Evolutionary conservation across 176 grass and related monocot species (phyloP), one percentile per base, ranked within the genome.

Genomic region (Juncus inflexus): DNA sequence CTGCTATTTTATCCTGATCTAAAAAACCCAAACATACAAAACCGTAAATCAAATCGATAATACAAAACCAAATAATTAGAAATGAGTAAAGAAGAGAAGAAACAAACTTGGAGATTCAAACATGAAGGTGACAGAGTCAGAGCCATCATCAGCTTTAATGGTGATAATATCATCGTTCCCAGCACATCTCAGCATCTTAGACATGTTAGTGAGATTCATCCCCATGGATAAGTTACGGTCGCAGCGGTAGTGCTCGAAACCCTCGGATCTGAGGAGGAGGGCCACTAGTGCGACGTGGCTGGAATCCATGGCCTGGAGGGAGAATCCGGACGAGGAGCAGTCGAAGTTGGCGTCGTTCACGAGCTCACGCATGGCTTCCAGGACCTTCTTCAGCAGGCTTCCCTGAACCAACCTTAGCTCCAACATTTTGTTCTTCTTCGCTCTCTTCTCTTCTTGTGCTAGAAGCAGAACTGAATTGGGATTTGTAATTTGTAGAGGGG

Each of bases 221-320:
- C 92, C 92, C 87, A 96, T 96, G 54, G 92, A 91, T 70, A 96
- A 76, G 92, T 81, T 91, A 77, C 92, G 92, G 82, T 96, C 92
- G 60, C 92, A 96, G 79, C 92, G 92, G 82, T 89, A 97, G 92
- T 97, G 92, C 74, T 97, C 92, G 74, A 97, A 91, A 0, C 92
- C 87, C 77, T 97, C 87, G 15, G 92, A 83, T 42, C 92, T 76
- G 71, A 97, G 85, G 53, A 97, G 82, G n/a, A 97, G 75, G 0
- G 92, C 87, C 0, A 97, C 92, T 4, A 96, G 92, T 1, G 92
- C 92, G 53, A 96, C 92, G 66, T 96, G 92, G 84, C 87, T 91
- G n/a, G 87, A 91, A 11, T 96, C 92, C 92, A 96, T 96, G 74
- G 92, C 92, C 76, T 96, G 92, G 4, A 96, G 82, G 54, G 92